Evolutionary conservation across 2,329 filamentous ascomycete species (phyloP).

Genomic region (Paecilomyces dactylethromorphus): DNA sequence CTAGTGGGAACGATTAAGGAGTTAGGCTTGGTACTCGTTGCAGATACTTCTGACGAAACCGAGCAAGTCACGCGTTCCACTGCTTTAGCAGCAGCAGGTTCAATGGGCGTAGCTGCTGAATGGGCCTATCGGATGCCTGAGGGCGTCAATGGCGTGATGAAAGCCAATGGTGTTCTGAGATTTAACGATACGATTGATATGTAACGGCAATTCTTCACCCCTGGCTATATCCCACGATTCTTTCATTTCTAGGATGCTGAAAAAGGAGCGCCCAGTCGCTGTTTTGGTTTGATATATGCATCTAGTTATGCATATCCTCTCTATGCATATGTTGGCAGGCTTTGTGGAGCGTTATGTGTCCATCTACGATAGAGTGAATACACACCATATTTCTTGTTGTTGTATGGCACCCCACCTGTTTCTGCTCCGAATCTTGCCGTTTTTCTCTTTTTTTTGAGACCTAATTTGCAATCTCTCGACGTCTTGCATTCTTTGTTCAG

Average conservation of each 20-base stretch:
- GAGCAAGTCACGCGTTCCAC: conserved; percentile 18
- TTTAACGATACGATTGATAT: conserved; percentile 90
- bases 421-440: background rate
- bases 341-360: background rate
- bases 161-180: conserved; percentile 75
- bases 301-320: background rate
- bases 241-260: background rate
- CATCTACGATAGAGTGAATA: background rate
- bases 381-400: background rate
- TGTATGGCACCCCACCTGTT: background rate
- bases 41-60: conserved; percentile 66
- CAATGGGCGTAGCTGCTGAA: conserved; percentile 26
- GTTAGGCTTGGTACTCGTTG: conserved; percentile 83
- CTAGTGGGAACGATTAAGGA: conserved; percentile 91
- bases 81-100: conserved; percentile 13
- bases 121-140: conserved; percentile 56
- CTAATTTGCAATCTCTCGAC: background rate
- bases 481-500: background rate
- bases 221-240: background rate
- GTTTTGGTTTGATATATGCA: background rate
- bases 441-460: background rate
- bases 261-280: background rate
- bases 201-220: conserved; percentile 26
- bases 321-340: background rate
- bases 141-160: conserved; percentile 81